Evolutionary conservation across 345 rosid genomes (phyloP).

Genomic region (Lumnitzera littorea): DNA sequence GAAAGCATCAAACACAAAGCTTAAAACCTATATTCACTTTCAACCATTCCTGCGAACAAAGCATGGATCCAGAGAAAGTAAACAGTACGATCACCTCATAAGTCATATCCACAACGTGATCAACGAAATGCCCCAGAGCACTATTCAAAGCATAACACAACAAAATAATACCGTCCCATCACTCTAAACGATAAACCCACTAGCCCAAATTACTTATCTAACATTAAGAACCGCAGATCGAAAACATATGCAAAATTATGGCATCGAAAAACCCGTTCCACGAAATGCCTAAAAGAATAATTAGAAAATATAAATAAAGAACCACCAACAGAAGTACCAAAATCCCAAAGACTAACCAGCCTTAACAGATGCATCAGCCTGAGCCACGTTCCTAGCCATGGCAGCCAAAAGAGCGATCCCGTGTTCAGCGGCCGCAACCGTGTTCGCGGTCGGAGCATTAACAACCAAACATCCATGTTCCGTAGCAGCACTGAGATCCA

Average conservation of each 20-base stretch:
- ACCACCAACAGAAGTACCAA: neutral
- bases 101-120: neutral
- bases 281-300: no score
- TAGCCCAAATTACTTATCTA: no score
- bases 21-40: no score
- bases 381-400: constrained; percentile 88
- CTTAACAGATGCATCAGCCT: constrained; percentile 81
- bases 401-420: constrained; percentile 85
- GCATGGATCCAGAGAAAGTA: neutral
- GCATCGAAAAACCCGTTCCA: no score
- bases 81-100: neutral
- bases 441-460: constrained; percentile 89
- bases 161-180: no score
- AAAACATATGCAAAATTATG: no score
- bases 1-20: no score
- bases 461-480: constrained; percentile 88
- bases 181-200: no score
- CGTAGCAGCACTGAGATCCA: constrained; percentile 88
- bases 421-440: constrained; percentile 90
- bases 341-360: constrained; percentile 53
- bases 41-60: no score
- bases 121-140: constrained; percentile 6
- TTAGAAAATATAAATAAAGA: neutral
- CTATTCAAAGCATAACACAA: neutral
- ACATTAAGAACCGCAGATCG: no score